These are phyloP conservation scores for Talaromyces sp. DNA, from an alignment of 2,329 filamentous ascomycete species.

Conservation along the genomic window DNA sequence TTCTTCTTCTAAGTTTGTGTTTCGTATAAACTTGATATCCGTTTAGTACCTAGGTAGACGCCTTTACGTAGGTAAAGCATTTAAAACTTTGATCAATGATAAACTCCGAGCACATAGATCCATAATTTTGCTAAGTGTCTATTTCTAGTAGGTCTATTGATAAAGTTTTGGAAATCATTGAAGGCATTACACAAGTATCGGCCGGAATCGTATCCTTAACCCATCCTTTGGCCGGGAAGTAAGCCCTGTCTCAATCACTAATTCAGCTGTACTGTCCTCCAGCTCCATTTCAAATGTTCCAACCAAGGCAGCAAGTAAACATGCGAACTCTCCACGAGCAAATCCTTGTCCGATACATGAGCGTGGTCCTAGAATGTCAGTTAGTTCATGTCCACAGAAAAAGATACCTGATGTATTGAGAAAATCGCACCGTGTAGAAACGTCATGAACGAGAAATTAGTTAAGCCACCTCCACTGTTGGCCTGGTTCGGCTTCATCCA, in stretches of 20 bases:
- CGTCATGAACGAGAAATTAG: slow-evolving; percentile 67
- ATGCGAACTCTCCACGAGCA: slow-evolving; percentile 73
- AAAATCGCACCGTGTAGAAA: slow-evolving; percentile 62
- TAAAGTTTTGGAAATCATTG: neutral
- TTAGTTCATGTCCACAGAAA: neutral
- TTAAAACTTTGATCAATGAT: too few species aligned
- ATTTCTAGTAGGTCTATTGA: neutral
- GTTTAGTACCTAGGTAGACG: too few species aligned
- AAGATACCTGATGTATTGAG: neutral
- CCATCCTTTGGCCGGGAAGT: slow-evolving; percentile 8
- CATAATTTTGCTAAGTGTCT: too few species aligned
- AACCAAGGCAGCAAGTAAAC: slow-evolving; percentile 66
- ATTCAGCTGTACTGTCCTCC: slow-evolving; percentile 9
- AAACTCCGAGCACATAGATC: too few species aligned
- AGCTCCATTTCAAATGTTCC: slow-evolving; percentile 61
- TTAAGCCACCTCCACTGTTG: slow-evolving; percentile 61
- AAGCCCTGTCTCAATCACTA: slow-evolving; percentile 10
- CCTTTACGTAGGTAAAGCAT: too few species aligned
- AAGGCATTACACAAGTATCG: neutral
- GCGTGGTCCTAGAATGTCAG: slow-evolving; percentile 13
- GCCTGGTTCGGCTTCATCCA: slow-evolving; percentile 56
- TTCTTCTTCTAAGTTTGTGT: too few species aligned
- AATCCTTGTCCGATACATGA: slow-evolving; percentile 26
- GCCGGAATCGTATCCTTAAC: neutral
- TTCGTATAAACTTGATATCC: too few species aligned